Evolutionary conservation across 2,329 filamentous ascomycete species (phyloP).

Genomic region (Talaromyces rugulosus): DNA sequence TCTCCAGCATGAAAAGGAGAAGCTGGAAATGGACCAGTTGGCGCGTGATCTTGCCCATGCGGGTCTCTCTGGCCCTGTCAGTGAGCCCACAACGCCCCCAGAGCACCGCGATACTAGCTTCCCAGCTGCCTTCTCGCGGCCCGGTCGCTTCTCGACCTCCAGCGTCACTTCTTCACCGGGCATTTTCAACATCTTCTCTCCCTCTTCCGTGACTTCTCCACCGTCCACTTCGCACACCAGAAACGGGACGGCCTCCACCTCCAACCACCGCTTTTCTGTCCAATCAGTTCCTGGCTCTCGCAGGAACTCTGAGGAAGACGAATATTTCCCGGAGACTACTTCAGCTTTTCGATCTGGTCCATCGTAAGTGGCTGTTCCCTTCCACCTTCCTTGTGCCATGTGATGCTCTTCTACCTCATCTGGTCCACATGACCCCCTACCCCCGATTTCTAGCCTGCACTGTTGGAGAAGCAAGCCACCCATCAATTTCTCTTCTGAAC

Average conservation of each 20-base stretch:
- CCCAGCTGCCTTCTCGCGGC: constrained; percentile 73
- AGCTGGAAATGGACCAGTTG: constrained; percentile 79
- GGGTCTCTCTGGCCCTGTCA: constrained; percentile 67
- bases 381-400: neutral
- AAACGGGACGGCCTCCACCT: constrained; percentile 36
- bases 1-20: constrained; percentile 75
- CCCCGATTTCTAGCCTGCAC: neutral
- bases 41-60: constrained; percentile 68
- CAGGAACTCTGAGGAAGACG: constrained; percentile 86
- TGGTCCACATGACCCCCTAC: neutral
- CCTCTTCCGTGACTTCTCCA: constrained; percentile 76
- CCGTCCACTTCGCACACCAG: constrained; percentile 56
- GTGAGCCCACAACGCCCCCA: constrained; percentile 92
- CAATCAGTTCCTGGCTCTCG: constrained; percentile 82
- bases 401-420: neutral
- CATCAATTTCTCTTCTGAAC: neutral
- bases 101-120: constrained; percentile 84
- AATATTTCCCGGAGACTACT: constrained; percentile 61
- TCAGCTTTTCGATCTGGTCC: constrained; percentile 68
- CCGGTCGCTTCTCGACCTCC: constrained; percentile 83
- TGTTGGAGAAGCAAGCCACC: neutral
- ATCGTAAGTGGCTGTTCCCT: constrained; percentile 60
- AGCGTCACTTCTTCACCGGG: constrained; percentile 80
- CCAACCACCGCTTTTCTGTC: constrained; percentile 66
- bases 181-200: constrained; percentile 66